Base-by-base conservation (phyloP, 2,329 filamentous ascomycete species). In the Xylariomycetidae sp. region DNA sequence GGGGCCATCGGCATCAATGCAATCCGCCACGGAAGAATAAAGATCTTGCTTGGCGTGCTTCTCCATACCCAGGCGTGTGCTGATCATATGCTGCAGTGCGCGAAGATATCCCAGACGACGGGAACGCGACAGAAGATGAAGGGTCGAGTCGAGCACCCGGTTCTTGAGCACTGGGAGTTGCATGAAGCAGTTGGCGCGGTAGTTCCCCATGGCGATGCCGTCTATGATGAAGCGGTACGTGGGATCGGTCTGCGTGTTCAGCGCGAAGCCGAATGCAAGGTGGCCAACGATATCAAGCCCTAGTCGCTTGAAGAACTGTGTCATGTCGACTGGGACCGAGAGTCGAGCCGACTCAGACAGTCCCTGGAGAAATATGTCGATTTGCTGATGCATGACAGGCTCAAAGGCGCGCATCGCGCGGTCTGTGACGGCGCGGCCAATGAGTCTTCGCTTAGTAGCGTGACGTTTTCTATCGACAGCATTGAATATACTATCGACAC, bases 361-460 rank as follows among this genome's bases (percentile, higher is more conserved):
- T 10, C 24, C 10, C 10, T 26, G 25, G 25, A 37, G 14, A 15
- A 37, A 29, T 3, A 20, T n/a, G n/a, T 37, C 35, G 14, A 29
- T 22, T 15, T 37, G 29, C 5, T 16, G n/a, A 12, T 17, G 15
- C 16, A 33, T 29, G 2, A 25, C 19, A 14, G 35, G 35, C 12
- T 37, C 30, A 15, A 37, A 37, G 2, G 17, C 30, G 5, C 35
- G 30, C 25, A 33, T 18, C 10, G 35, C 32, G 19, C 30, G 29
- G 23, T 37, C 35, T 16, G 9, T 29, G 10, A 33, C 3, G 2
- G 19, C 35, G 6, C 30, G 35, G 14, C 30, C 19, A 17, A 38
- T 31, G 6, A 38, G 9, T 24, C 35, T 38, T 3, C 31, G 31
- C n/a, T n/a, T n/a, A n/a, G n/a, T n/a, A n/a, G n/a, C n/a, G n/a